Evolutionary conservation across 139 green algal species (phyloP), one percentile per base, ranked within the genome.

Genomic region (Volvox africanus): DNA sequence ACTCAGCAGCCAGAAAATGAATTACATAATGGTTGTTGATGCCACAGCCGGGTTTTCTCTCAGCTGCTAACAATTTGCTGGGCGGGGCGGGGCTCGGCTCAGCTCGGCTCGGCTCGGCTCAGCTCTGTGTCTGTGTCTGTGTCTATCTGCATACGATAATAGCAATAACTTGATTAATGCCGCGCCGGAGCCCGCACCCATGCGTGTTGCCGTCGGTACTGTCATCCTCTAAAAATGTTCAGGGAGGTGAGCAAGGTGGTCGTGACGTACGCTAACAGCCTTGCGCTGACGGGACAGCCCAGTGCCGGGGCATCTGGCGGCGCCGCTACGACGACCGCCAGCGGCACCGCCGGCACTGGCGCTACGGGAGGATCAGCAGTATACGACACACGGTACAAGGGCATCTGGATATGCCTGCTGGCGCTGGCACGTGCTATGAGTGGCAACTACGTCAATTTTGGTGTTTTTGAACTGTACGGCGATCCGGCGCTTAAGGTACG

Each of bases 361-460:
- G 69, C 88, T 36, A 84, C 62, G 44, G 80, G 75, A 28, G 77
- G 77, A 0, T 82, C 69, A 14, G 84, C 84, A 2, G 44, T 82
- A 28, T 89, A 89, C 69, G 85, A 89, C 85, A 82, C 44, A 0
- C 85, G 85, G 69, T 99, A 99, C 95, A 99, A 99, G 96, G 98
- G 98, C 80, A 98, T 98, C 76, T 99, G 97, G 97, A 91, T 99
- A 0, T 98, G 96, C 92, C 92, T 99, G 61, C 94, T 89, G 87
- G 89, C 90, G 87, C 94, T 99, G 62, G 93, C 95, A 20, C 94
- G 97, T 32, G 97, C 97, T 0, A 96, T 99, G 91, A 96, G 91
- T 80, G 98, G 98, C 91, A 98, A 97, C 87, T 99, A 99, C 94
- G 98, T 99, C 87, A 99, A 99, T 93, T 99, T 99, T 96, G 98